Evolutionary conservation across 495 filamentous ascomycete species (phyloP).

Genomic region (Penicillium steckii): DNA sequence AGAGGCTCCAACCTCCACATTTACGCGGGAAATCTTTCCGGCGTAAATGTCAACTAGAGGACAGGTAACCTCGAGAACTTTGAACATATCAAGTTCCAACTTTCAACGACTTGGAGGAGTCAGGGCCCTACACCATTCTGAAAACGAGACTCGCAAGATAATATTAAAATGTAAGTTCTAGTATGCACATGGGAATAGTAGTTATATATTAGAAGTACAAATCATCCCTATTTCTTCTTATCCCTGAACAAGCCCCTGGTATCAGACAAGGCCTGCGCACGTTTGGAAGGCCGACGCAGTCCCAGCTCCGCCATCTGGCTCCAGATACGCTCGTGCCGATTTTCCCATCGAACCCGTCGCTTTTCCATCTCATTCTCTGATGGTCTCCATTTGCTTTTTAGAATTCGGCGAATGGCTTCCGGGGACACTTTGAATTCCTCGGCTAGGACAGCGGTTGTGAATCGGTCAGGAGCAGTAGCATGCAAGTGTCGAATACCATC

Average conservation of each 20-base stretch:
- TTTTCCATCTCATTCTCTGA: slow-evolving; percentile 57
- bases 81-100: no score
- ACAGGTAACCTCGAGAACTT: no score
- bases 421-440: slow-evolving; percentile 79
- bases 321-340: slow-evolving; percentile 77
- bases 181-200: neutral
- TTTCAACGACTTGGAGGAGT: no score
- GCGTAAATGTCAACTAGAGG: no score
- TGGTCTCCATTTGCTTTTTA: slow-evolving; percentile 82
- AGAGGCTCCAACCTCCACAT: no score
- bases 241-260: slow-evolving; percentile 28
- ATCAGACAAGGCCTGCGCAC: slow-evolving; percentile 23
- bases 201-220: neutral
- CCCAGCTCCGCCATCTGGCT: slow-evolving; percentile 68
- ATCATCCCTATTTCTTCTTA: slow-evolving; percentile 2
- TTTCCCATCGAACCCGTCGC: slow-evolving; percentile 71
- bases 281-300: slow-evolving; percentile 47
- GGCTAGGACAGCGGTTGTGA: slow-evolving; percentile 72
- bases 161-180: neutral
- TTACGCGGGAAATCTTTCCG: no score
- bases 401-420: slow-evolving; percentile 81
- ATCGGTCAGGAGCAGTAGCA: slow-evolving; percentile 67
- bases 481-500: slow-evolving; percentile 83
- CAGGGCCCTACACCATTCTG: no score
- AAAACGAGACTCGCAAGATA: neutral